Conservation (phyloP, 2,329 filamentous ascomycete genomes). For the Talaromyces sp. region DNA sequence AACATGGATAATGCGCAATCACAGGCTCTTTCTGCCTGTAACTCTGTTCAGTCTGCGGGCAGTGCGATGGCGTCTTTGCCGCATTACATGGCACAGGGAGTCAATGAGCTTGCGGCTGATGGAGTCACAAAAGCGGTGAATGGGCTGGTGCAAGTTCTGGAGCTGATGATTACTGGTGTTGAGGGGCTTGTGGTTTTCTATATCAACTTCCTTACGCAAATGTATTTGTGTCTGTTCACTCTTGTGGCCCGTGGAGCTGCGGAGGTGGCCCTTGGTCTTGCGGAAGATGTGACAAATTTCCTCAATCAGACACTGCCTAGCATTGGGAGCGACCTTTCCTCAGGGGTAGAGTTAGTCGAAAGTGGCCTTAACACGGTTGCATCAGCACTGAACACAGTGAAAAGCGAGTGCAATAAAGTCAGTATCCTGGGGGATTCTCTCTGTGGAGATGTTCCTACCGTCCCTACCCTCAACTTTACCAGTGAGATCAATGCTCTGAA, state of each 20-base stretch:
- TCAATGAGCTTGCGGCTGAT: conserved; percentile 79
- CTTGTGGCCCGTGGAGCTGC: conserved; percentile 77
- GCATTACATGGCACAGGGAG: conserved; percentile 82
- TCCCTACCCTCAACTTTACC: conserved; percentile 63
- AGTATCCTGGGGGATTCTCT: conserved; percentile 32
- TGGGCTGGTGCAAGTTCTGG: conserved; percentile 74
- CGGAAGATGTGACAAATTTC: conserved; percentile 58
- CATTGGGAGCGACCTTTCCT: conserved; percentile 47
- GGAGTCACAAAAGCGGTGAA: conserved; percentile 77
- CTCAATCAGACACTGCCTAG: conserved; percentile 55
- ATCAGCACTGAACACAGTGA: conserved; percentile 53
- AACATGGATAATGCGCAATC: conserved; percentile 72
- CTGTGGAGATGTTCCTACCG: conserved; percentile 35
- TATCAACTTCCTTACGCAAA: conserved; percentile 86
- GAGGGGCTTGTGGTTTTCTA: conserved; percentile 87
- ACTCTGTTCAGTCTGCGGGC: conserved; percentile 85
- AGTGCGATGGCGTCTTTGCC: conserved; percentile 98
- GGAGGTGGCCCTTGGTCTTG: conserved; percentile 62
- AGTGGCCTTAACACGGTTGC: conserved; percentile 57
- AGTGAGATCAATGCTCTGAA: conserved; percentile 64
- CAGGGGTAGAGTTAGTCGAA: conserved; percentile 25
- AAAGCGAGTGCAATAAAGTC: conserved; percentile 52
- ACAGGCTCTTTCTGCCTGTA: conserved; percentile 85
- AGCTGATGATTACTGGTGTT: conserved; percentile 75
- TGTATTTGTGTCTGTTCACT: conserved; percentile 85